Percentiles rank a stretch among this genome's conserved stretches.
phyloP scores from a whole-genome alignment of 768 basidiomycete genomes.

The Mycena albidolilacea region DNA sequence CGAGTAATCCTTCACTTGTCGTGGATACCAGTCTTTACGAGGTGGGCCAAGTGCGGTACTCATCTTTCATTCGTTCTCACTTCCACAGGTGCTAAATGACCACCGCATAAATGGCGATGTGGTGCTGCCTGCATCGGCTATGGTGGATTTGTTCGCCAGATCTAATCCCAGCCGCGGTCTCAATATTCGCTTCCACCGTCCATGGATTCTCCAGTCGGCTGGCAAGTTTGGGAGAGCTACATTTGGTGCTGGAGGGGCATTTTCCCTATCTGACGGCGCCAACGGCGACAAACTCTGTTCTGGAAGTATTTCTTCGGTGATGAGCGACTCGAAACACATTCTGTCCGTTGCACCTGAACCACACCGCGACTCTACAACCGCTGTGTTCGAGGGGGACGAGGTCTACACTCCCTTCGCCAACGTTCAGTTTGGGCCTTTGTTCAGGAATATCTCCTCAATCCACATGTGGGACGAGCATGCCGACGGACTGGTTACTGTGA shows the following conservation, averaged over 20 bases:
- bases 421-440: slow-evolving; percentile 50
- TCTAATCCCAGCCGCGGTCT: slow-evolving; percentile 15
- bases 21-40: slow-evolving; percentile 47
- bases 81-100: slow-evolving; percentile 42
- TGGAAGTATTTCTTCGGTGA: slow-evolving; percentile 38
- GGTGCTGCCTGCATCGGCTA: slow-evolving; percentile 53
- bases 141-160: slow-evolving; percentile 50
- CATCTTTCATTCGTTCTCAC: background rate
- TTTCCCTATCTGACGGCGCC: slow-evolving; percentile 45
- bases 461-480: slow-evolving; percentile 50
- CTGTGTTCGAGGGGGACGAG: background rate
- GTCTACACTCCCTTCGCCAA: slow-evolving; percentile 51
- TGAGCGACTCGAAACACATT: background rate
- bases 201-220: slow-evolving; percentile 46
- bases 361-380: background rate
- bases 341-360: background rate
- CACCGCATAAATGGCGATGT: slow-evolving; percentile 54
- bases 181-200: slow-evolving; percentile 49
- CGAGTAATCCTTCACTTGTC: slow-evolving; percentile 37
- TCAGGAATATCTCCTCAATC: slow-evolving; percentile 50
- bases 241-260: slow-evolving; percentile 41
- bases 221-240: slow-evolving; percentile 44
- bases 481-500: slow-evolving; percentile 47
- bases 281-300: slow-evolving; percentile 48
- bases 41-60: background rate